phyloP scores from a whole-genome alignment of 2,329 filamentous ascomycete genomes.

The Hirsutella rhossiliensis region DNA sequence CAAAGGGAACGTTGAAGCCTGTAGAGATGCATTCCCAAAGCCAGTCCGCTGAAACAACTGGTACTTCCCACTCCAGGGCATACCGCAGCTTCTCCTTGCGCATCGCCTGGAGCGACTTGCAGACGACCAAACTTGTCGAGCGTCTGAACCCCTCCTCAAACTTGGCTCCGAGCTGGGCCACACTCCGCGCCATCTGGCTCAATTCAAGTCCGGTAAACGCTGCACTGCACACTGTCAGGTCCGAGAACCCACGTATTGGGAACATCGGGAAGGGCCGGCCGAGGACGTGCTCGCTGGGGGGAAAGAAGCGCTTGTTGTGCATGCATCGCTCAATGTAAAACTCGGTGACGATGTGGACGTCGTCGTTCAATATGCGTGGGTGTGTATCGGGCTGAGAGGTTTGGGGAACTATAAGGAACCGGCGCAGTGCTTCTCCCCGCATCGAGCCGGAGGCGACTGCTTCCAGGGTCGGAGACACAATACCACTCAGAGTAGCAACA shows the following conservation, averaged over 20 bases:
- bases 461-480: conserved; percentile 28
- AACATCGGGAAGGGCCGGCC: conserved; percentile 65
- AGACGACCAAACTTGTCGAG: conserved; percentile 67
- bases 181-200: conserved; percentile 67
- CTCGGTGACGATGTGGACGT: conserved; percentile 57
- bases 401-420: conserved; percentile 45
- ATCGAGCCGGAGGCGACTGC: conserved; percentile 22
- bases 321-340: conserved; percentile 91
- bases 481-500: conserved; percentile 35
- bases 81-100: conserved; percentile 67
- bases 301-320: conserved; percentile 58
- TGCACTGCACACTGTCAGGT: conserved; percentile 65
- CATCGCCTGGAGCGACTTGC: conserved; percentile 44
- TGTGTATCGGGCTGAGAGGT: conserved; percentile 32
- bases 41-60: conserved; percentile 74
- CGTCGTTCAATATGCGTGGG: conserved; percentile 22
- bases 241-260: conserved; percentile 56
- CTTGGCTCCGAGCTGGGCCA: conserved; percentile 64
- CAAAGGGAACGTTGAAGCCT: conserved; percentile 33
- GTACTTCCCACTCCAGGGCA: conserved; percentile 62
- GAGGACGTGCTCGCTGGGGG: conserved; percentile 58
- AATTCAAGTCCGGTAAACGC: conserved; percentile 77
- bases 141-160: conserved; percentile 70
- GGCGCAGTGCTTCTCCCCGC: conserved; percentile 18
- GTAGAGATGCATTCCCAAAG: conserved; percentile 67